A percentile compares a stretch with the other conserved stretches of the same genome.
Conservation (phyloP, 768 basidiomycete species). For the Tephrocybe sp. region DNA sequence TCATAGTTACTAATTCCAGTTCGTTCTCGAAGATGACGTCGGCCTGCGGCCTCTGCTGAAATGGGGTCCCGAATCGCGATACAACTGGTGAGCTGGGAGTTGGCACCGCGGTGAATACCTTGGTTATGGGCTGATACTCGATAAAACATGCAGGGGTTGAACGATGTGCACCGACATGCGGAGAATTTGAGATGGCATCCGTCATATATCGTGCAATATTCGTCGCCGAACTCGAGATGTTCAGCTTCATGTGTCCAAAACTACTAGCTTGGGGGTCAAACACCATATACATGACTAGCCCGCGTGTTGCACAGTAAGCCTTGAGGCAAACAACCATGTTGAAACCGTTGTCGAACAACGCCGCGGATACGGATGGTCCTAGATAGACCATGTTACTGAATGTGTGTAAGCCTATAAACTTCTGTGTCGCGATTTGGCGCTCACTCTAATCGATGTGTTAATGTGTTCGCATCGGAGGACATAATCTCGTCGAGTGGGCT, state of each 20-base stretch:
- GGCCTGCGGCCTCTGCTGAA: neutral
- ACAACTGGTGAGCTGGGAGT: too few species aligned
- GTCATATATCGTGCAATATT: neutral
- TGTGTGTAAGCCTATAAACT: neutral
- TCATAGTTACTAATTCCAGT: neutral
- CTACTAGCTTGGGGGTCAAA: conserved; percentile 1
- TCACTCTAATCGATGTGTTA: neutral
- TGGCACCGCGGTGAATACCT: too few species aligned
- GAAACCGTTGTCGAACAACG: conserved; percentile 1
- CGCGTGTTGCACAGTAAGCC: neutral
- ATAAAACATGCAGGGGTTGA: neutral
- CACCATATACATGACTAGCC: neutral
- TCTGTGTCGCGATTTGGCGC: neutral
- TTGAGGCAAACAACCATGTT: conserved; percentile 2
- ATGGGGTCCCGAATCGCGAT: too few species aligned
- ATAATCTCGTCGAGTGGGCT: too few species aligned
- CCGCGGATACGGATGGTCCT: neutral
- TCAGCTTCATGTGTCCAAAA: neutral
- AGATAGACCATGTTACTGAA: conserved; percentile 1
- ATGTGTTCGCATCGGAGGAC: neutral
- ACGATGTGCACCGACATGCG: neutral
- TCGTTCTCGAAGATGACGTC: neutral
- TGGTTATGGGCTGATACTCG: too few species aligned
- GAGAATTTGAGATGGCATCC: neutral
- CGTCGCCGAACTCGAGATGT: neutral